phyloP scores from a whole-genome alignment of 306 rosid genomes.

The Malus orientalis region DNA sequence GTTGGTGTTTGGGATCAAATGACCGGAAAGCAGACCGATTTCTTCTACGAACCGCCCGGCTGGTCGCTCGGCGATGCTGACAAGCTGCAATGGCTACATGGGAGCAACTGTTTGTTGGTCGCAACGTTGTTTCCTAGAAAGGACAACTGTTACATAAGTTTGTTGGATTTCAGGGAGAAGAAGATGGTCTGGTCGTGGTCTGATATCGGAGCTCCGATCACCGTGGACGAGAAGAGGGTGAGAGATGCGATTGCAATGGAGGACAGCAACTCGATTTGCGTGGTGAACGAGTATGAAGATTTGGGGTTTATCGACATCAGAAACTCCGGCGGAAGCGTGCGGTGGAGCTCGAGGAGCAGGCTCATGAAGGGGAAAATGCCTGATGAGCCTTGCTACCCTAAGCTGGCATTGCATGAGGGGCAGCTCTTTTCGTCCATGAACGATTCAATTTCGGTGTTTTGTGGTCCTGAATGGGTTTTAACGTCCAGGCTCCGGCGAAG shows the following conservation, averaged over 20 bases:
- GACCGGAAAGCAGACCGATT: slow-evolving; percentile 74
- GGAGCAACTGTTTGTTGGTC: slow-evolving; percentile 66
- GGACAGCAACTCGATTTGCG: slow-evolving; percentile 66
- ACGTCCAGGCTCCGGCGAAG: slow-evolving; percentile 79
- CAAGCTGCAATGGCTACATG: slow-evolving; percentile 74
- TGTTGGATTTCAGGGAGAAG: slow-evolving; percentile 79
- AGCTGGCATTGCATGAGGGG: slow-evolving; percentile 75
- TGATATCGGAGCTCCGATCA: slow-evolving; percentile 53
- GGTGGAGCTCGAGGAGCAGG: slow-evolving; percentile 94
- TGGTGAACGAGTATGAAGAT: slow-evolving; percentile 89
- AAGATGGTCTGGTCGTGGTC: slow-evolving; percentile 96
- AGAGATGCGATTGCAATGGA: slow-evolving; percentile 93
- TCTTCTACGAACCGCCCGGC: slow-evolving; percentile 71
- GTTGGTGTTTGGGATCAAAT: slow-evolving; percentile 94
- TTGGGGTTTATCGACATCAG: slow-evolving; percentile 89
- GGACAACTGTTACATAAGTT: slow-evolving; percentile 81
- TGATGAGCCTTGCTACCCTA: slow-evolving; percentile 91
- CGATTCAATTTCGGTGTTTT: slow-evolving; percentile 80
- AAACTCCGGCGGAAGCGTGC: slow-evolving; percentile 43
- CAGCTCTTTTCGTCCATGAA: slow-evolving; percentile 94
- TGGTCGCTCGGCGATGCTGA: slow-evolving; percentile 99
- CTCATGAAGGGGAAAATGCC: slow-evolving; percentile 81
- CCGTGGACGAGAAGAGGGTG: slow-evolving; percentile 67
- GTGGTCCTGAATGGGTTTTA: slow-evolving; percentile 86
- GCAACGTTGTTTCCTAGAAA: slow-evolving; percentile 88